These are phyloP conservation scores for Erythrophleum fordii DNA, from an alignment of 306 rosid genomes.

Conservation along the genomic window DNA sequence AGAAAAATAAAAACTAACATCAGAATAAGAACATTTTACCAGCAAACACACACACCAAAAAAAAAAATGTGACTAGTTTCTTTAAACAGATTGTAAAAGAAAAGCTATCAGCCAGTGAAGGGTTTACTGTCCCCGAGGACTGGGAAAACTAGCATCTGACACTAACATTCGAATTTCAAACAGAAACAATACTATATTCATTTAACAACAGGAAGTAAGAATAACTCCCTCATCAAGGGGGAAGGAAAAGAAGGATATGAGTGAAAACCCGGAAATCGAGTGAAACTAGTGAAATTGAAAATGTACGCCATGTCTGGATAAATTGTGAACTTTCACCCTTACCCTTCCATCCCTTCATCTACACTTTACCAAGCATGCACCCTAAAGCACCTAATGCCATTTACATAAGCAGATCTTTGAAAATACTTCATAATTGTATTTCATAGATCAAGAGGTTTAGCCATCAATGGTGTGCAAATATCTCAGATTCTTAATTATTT, in stretches of 20 bases:
- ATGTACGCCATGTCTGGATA: not conserved
- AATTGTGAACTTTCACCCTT: not conserved
- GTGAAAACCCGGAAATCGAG: not conserved
- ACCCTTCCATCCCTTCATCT: conserved; percentile 9
- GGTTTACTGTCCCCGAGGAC: not conserved
- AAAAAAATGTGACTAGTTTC: conserved; percentile 9
- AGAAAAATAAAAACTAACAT: not conserved
- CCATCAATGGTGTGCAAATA: not conserved
- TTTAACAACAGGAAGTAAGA: not conserved
- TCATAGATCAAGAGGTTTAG: not conserved
- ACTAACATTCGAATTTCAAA: conserved; percentile 16
- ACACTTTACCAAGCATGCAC: conserved; percentile 7
- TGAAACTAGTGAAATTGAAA: conserved; percentile 4
- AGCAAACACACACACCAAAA: conserved; percentile 8
- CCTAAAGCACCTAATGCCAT: not conserved
- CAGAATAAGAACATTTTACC: conserved; percentile 15
- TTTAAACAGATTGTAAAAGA: not conserved
- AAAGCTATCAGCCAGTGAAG: not conserved
- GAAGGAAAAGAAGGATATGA: not conserved
- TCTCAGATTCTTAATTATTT: conserved; percentile 5
- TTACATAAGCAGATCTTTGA: not conserved
- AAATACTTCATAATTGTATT: not conserved
- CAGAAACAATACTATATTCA: conserved; percentile 14
- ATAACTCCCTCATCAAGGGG: not conserved
- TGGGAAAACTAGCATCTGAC: conserved; percentile 17